phyloP scores from a whole-genome alignment of 108 stramenopile species.

The Discostella stelligeroides region DNA sequence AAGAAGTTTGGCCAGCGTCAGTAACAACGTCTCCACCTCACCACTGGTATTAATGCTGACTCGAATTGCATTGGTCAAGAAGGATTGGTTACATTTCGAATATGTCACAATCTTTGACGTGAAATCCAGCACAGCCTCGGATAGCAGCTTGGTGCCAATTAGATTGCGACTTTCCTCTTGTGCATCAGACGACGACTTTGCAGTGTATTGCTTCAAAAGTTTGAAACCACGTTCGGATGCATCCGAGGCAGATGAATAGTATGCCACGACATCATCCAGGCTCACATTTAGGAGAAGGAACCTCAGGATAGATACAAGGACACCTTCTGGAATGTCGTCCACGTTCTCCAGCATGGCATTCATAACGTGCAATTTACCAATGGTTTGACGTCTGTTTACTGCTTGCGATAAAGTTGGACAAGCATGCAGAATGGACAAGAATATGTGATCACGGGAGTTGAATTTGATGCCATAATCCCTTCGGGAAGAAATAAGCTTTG shows the following conservation, averaged over 20 bases:
- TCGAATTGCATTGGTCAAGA: conserved; percentile 45
- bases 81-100: conserved; percentile 49
- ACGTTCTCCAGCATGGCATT: conserved; percentile 39
- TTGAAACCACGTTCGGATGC: conserved; percentile 1
- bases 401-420: conserved; percentile 3
- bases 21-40: conserved; percentile 48
- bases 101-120: conserved; percentile 50
- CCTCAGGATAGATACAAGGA: conserved; percentile 45
- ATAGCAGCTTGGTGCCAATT: conserved; percentile 26
- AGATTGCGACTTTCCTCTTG: conserved; percentile 9
- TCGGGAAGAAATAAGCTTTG: conserved; percentile 31
- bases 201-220: conserved; percentile 12
- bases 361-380: conserved; percentile 35
- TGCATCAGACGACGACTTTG: conserved; percentile 4
- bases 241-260: conserved; percentile 28
- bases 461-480: conserved; percentile 34
- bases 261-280: conserved; percentile 32
- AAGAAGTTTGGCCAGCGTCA: conserved; percentile 42
- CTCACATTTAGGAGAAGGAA: conserved; percentile 36
- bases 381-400: conserved; percentile 1
- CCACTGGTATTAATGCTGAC: conserved; percentile 17
- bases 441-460: conserved; percentile 16
- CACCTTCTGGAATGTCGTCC: conserved; percentile 42
- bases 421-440: conserved; percentile 26
- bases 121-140: conserved; percentile 40